Percentiles rank a stretch among this genome's conserved stretches.
phyloP scores from a whole-genome alignment of 2,329 filamentous ascomycete species.

The Aspergillus clavatus region DNA sequence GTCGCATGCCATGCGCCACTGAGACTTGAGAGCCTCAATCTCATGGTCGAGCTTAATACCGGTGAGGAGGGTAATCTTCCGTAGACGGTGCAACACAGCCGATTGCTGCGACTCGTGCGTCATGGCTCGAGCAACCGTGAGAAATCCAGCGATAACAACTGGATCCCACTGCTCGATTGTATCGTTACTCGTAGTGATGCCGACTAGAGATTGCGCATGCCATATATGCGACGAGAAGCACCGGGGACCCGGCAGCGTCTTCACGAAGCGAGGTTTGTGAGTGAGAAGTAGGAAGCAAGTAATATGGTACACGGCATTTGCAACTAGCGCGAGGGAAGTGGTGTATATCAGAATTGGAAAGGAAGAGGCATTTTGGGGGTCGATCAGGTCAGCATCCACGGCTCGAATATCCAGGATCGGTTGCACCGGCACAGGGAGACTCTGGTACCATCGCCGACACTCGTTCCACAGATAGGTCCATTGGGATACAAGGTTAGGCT shows the following conservation, averaged over 20 bases:
- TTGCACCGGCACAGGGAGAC: slow-evolving; percentile 17
- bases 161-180: slow-evolving; percentile 23
- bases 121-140: slow-evolving; percentile 20
- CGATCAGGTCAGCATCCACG: slow-evolving; percentile 21
- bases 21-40: slow-evolving; percentile 10
- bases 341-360: slow-evolving; percentile 25
- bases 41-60: slow-evolving; percentile 20
- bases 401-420: slow-evolving; percentile 23
- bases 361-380: slow-evolving; percentile 18
- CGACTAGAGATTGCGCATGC: slow-evolving; percentile 24
- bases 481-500: slow-evolving; percentile 18
- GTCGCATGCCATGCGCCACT: slow-evolving; percentile 19
- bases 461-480: slow-evolving; percentile 24
- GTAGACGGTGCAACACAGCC: slow-evolving; percentile 13
- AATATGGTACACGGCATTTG: slow-evolving; percentile 22
- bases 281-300: slow-evolving; percentile 19
- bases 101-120: slow-evolving; percentile 22
- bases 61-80: slow-evolving; percentile 13
- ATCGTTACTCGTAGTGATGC: slow-evolving; percentile 22
- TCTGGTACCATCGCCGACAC: slow-evolving; percentile 24
- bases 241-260: slow-evolving; percentile 19
- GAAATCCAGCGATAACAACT: slow-evolving; percentile 18
- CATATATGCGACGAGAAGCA: slow-evolving; percentile 23
- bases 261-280: slow-evolving; percentile 21
- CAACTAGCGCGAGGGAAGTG: slow-evolving; percentile 24